These are phyloP conservation scores for Poa annua DNA, from an alignment of 176 grass and related monocot genomes.

Conservation along the genomic window DNA sequence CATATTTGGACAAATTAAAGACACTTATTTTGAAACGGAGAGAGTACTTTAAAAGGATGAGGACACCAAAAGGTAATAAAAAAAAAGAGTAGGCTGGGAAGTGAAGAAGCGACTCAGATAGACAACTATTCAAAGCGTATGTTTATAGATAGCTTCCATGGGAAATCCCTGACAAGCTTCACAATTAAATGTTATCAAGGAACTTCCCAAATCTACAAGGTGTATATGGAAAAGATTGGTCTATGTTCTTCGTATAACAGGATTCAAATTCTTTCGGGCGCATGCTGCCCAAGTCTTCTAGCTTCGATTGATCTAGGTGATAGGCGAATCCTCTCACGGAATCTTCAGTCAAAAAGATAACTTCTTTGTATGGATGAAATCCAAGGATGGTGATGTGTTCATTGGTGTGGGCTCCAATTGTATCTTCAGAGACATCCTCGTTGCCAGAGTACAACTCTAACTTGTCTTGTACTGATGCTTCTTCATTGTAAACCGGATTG, in stretches of 20 bases:
- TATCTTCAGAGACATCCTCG: not conserved
- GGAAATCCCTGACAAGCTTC: not conserved
- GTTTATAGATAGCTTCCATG: not conserved
- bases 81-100: not conserved
- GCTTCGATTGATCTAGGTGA: not conserved
- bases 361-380: constrained; percentile 26
- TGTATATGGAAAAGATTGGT: constrained; percentile 7
- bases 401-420: not conserved
- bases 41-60: too few species aligned
- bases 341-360: not conserved
- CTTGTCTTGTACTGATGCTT: not conserved
- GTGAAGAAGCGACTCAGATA: not conserved
- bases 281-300: constrained; percentile 4
- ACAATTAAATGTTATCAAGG: constrained; percentile 1
- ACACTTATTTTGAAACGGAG: too few species aligned
- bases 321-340: not conserved
- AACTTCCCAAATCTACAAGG: not conserved
- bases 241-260: not conserved
- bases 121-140: not conserved
- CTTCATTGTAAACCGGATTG: not conserved
- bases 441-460: not conserved
- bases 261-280: not conserved
- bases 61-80: not conserved
- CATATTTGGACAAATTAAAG: too few species aligned
- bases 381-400: constrained; percentile 1